Evolutionary conservation across 2,329 filamentous ascomycete genomes (phyloP), one percentile per base, ranked within the genome.

Genomic region (Oidium heveae): DNA sequence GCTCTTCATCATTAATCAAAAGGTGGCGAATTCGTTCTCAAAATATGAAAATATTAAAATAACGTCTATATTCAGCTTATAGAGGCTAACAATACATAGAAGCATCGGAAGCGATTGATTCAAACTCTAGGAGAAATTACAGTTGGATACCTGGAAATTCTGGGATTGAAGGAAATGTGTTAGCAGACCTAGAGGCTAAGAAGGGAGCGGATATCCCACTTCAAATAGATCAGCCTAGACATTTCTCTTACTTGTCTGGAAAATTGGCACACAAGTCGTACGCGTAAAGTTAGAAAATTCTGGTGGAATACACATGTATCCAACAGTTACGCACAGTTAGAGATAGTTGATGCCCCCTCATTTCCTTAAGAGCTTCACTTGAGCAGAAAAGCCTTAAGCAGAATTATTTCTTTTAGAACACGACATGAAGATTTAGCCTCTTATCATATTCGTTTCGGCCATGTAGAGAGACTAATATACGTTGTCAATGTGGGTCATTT

Each of bases 231-330:
- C 41, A 16, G 18, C 41, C 41, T 20, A n/a, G 18, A n/a, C 41
- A 44, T 44, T 44, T n/a, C 41, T 44, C 13, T 20, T 20, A 44
- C n/a, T n/a, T 44, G 7, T 10, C 41, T 44, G 8, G 7, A n/a
- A 7, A 87, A 74, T 61, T 59, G 59, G 59, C 57, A 57, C 60
- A 44, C 9, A 7, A 44, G 7, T 7, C 18, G 18, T 44, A 44
- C 18, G 18, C 13, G 18, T 7, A n/a, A 44, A n/a, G 18, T n/a
- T n/a, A 44, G 2, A 44, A 44, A 44, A n/a, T 15, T n/a, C 18
- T 44, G 41, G 41, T 44, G 41, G 41, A 44, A 18, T 10, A 39
- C 1, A 10, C 36, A 39, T 39, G 16, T 44, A 44, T n/a, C 41
- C 8, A 44, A n/a, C n/a, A n/a, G 8, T 8, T 44, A 44, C 41